phyloP scores from a whole-genome alignment of 768 basidiomycete genomes.

The Boletus reticulatus region DNA sequence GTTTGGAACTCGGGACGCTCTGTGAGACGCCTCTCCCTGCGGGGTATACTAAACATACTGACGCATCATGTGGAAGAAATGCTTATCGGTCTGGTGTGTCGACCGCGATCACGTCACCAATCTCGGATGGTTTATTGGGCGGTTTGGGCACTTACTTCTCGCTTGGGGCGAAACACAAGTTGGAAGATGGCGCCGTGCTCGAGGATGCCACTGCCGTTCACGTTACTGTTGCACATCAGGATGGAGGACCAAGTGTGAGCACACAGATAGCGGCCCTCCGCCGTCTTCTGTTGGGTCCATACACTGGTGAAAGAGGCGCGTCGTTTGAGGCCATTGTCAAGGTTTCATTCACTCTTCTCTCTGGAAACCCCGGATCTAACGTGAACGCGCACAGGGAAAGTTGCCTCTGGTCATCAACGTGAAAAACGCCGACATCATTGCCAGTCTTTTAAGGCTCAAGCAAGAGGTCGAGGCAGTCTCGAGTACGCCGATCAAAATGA shows the following conservation, averaged over 20 bases:
- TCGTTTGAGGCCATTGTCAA: slow-evolving; percentile 37
- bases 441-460: slow-evolving; percentile 62
- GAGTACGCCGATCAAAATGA: slow-evolving; percentile 36
- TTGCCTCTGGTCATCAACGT: slow-evolving; percentile 66
- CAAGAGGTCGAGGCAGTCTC: slow-evolving; percentile 43
- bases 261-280: slow-evolving; percentile 61
- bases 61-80: slow-evolving; percentile 41
- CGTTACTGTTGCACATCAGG: slow-evolving; percentile 38
- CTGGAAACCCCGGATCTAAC: slow-evolving; percentile 5
- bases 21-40: slow-evolving; percentile 34
- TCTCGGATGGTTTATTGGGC: slow-evolving; percentile 50
- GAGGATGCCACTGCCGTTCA: slow-evolving; percentile 66
- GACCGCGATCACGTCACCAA: slow-evolving; percentile 60
- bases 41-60: neutral
- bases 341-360: slow-evolving; percentile 22
- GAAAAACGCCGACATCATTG: slow-evolving; percentile 74
- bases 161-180: slow-evolving; percentile 53
- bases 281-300: slow-evolving; percentile 38
- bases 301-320: slow-evolving; percentile 23
- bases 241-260: slow-evolving; percentile 47
- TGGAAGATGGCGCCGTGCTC: slow-evolving; percentile 65
- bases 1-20: slow-evolving; percentile 48
- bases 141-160: slow-evolving; percentile 66
- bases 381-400: slow-evolving; percentile 39
- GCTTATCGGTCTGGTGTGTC: slow-evolving; percentile 78